Base-by-base conservation (phyloP, 2,329 filamentous ascomycete species). In the Xylariales sp. region DNA sequence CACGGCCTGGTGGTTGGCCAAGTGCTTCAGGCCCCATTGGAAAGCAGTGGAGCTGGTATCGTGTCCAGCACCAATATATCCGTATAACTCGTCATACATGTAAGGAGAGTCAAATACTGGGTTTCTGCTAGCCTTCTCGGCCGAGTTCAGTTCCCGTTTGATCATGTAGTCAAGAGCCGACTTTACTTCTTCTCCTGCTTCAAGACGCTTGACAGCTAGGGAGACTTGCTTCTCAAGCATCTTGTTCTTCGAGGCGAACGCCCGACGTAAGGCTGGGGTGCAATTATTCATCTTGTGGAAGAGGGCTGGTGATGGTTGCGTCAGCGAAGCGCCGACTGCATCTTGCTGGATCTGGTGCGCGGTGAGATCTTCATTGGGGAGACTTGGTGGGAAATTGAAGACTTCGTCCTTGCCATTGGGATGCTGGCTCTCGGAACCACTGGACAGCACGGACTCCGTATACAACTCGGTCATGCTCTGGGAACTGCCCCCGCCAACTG, bases 401-500 rank as follows among this genome's bases (percentile, higher is more conserved):
- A 29, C 21, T 9, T 21, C 33, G 20, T 44, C 43, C 8, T 16
- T 25, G 32, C 28, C 34, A 5, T 31, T 16, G 1, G 32, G 27
- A 2, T 29, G n/a, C 12, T 35, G 31, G 18, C 14, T 15, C 5
- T 31, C 37, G 36, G 21, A 16, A 9, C 32, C 28, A 19, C 21
- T 31, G 14, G 40, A 25, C 11, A 29, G 38, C 6, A 46, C 36
- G 9, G 40, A 14, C 10, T 48, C 36, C 6, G 18, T 20, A 32
- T 48, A 43, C 22, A 38, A 27, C 31, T 39, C 44, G 11, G 40
- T 46, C 44, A 43, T 38, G 40, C 46, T 49, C 27, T 38, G 37
- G 19, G 32, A 33, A 25, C 38, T 37, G 18, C 40, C 43, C 28
- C 46, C 43, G 4, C 56, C 59, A 40, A 64, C 58, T 0, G 62